Base-by-base conservation (phyloP, 1,284 basidiomycete genomes). In the Hemileia vastatrix region DNA sequence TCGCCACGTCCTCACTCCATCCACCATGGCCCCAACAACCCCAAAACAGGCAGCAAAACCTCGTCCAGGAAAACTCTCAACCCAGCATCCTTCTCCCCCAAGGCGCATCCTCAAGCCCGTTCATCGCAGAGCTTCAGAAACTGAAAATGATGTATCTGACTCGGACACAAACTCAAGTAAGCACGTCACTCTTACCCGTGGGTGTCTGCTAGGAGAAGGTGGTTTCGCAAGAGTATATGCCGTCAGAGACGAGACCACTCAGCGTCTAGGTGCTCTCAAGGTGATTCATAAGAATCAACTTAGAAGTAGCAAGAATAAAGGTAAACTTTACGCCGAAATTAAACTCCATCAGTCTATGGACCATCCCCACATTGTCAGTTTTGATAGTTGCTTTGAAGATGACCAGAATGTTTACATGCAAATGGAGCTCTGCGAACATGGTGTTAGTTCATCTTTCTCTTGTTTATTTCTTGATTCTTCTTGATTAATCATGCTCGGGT, bases 361-460 rank as follows among this genome's bases (percentile, higher is more conserved):
- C 40, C 94, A 98, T 72, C 88, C 91, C 23, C 92, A 98, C 77
- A 88, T 98, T 65, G 92, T 97, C 65, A 79, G 80, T 18, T 97
- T 98, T 75, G 82, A 88, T 63, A 91, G 96, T 68, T 94, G 91
- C 76, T 97, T 97, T 74, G 93, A 98, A 77, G 94, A 96, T 74
- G 82, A 85, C 6, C 86, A 90, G 56, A 93, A 97, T 76, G 93
- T 98, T 23, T 98, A 97, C 78, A 95, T 98, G 86, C 86, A 87
- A 6, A 84, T 98, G 54, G 94, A 96, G 72, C 82, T 97, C 4
- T 97, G 94, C 77, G 81, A 85, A 43, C 87, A 87, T 60, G 94
- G 95, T 31, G 81, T 82, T 58, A 66, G 80, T 77, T 32, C 4
- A 33, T 43, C 11, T 19, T 13, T 40, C 57, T 49, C 11, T 18